Conservation (phyloP, 768 basidiomycete genomes). For the Porphyrellus cyaneotinctus region DNA sequence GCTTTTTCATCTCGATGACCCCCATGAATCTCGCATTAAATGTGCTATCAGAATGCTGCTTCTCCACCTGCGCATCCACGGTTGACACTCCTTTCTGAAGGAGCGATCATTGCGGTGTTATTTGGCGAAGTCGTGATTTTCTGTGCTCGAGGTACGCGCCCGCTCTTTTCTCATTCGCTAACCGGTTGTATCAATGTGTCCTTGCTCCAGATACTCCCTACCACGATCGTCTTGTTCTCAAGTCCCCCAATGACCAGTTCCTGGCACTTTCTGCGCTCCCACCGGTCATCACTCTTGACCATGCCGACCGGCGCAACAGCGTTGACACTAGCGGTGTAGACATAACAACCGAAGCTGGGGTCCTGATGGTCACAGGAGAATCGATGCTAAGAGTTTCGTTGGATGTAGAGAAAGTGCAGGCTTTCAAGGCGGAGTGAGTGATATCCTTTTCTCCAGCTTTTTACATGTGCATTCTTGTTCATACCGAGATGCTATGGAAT, state of each 20-base stretch:
- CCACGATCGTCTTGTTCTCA: conserved; percentile 68
- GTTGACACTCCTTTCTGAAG: conserved; percentile 57
- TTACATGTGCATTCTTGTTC: background rate
- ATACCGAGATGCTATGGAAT: conserved; percentile 36
- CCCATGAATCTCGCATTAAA: background rate
- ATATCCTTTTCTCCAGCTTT: background rate
- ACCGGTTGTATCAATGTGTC: background rate
- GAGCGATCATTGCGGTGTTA: conserved; percentile 56
- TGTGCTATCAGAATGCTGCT: conserved; percentile 47
- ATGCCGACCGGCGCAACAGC: conserved; percentile 12
- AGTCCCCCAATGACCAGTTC: conserved; percentile 63
- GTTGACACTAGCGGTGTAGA: conserved; percentile 9
- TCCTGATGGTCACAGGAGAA: conserved; percentile 51
- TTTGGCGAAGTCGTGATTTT: conserved; percentile 77
- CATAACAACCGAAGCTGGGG: conserved; percentile 12
- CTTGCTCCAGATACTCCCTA: conserved; percentile 56
- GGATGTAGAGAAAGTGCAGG: conserved; percentile 56
- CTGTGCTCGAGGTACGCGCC: conserved; percentile 54
- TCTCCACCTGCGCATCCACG: conserved; percentile 72
- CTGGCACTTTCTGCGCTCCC: conserved; percentile 60
- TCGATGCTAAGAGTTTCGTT: conserved; percentile 65
- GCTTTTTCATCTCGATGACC: background rate
- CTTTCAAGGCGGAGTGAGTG: conserved; percentile 62
- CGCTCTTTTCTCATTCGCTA: background rate
- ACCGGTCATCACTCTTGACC: conserved; percentile 18